Percentiles rank a stretch among this genome's conserved stretches.
phyloP scores from a whole-genome alignment of 78 protist species.

The Creolimax fragrantissima region DNA sequence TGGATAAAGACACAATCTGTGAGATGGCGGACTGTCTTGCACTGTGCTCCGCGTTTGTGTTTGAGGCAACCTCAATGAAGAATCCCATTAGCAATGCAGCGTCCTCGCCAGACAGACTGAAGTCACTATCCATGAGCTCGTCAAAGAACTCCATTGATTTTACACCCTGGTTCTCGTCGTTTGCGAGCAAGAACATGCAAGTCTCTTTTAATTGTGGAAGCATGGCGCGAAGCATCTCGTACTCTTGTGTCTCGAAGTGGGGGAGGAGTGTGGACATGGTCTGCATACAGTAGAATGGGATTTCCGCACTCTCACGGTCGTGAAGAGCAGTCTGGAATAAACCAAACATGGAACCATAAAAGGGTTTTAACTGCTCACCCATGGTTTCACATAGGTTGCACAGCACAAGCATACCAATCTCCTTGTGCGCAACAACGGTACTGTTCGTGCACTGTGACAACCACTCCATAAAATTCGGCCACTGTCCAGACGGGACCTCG shows the following conservation, averaged over 20 bases:
- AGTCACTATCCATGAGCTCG: neutral
- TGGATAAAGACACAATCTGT: neutral
- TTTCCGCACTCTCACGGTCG: neutral
- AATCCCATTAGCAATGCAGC: neutral
- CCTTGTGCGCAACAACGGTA: neutral
- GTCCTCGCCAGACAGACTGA: neutral
- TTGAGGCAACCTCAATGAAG: neutral
- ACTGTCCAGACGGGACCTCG: neutral
- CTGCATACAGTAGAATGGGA: neutral
- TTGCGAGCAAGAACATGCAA: neutral
- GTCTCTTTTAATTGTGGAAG: neutral
- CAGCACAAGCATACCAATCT: neutral
- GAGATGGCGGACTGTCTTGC: neutral
- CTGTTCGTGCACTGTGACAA: neutral
- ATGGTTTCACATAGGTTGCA: neutral
- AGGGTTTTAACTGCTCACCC: neutral
- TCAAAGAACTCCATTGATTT: conserved; percentile 1
- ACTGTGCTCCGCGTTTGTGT: neutral
- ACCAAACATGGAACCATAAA: neutral
- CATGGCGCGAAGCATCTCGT: neutral
- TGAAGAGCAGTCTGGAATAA: neutral
- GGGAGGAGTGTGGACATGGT: neutral
- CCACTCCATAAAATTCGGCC: conserved; percentile 3
- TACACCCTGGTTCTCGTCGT: neutral
- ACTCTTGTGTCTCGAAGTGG: neutral